Conservation (phyloP, 176 grass and related monocot genomes). For the Musa itinerans region DNA sequence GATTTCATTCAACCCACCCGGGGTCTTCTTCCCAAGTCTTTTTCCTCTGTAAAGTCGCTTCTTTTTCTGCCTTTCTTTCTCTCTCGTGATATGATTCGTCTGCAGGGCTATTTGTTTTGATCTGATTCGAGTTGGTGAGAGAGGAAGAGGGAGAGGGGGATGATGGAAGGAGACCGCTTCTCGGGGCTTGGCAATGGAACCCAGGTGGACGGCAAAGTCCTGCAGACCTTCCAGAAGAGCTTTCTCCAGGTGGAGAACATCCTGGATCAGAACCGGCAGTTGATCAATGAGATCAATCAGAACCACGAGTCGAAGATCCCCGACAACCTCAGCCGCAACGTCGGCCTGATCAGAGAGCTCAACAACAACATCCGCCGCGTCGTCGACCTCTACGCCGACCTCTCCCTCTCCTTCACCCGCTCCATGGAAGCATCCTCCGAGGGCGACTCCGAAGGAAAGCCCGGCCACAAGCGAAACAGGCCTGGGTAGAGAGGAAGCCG, state of each 20-base stretch:
- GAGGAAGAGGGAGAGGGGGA: not conserved
- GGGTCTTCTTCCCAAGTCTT: not conserved
- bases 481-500: not conserved
- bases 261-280: slow-evolving; percentile 42
- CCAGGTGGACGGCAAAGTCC: slow-evolving; percentile 16
- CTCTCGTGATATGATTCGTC: not conserved
- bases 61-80: not conserved
- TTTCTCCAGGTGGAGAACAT: slow-evolving; percentile 43
- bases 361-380: slow-evolving; percentile 49
- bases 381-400: slow-evolving; percentile 39
- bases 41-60: not conserved
- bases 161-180: slow-evolving; percentile 14
- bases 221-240: slow-evolving; percentile 29
- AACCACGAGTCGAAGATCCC: slow-evolving; percentile 45
- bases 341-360: slow-evolving; percentile 51
- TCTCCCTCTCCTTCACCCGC: slow-evolving; percentile 35
- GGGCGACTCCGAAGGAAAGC: not conserved
- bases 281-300: slow-evolving; percentile 60
- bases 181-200: not conserved
- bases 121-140: not conserved
- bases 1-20: not conserved
- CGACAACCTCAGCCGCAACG: slow-evolving; percentile 43
- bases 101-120: slow-evolving; percentile 1
- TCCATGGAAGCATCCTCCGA: slow-evolving; percentile 16
- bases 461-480: slow-evolving; percentile 23